Evolutionary conservation across 495 filamentous ascomycete genomes (phyloP), one percentile per base, ranked within the genome.

Genomic region (Annulohypoxylon maeteangense): DNA sequence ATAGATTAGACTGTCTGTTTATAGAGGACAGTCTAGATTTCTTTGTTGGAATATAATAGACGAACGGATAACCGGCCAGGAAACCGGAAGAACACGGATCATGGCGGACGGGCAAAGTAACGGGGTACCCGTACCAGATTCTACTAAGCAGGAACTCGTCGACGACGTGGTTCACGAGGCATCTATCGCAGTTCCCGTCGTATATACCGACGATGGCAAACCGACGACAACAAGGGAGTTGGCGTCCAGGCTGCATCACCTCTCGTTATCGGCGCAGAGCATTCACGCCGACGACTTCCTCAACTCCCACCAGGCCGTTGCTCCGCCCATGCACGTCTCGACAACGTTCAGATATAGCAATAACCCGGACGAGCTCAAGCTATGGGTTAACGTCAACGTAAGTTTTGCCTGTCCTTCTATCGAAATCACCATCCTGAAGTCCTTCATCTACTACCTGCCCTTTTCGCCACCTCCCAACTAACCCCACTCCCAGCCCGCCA

Each of bases 251-350:
- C 44, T 75, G 10, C 75, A 67, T 34, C 73, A 78, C 45, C 80
- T 87, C 63, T 85, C 84, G 1, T 76, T 88, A 47, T 81, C 92
- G 23, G 95, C 94, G 23, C 87, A 87, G 51, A 88, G 90, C n/a
- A 83, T 98, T 65, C 95, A 98, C 81, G 93, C 90, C 56, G 94
- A 97, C 70, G 93, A 97, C 81, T 82, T 80, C 68, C 83, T 95
- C 60, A 91, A 92, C 81, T 79, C 82, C 48, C 87, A 87, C 71
- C 82, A 86, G 44, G 92, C 94, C 75, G 91, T 98, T 44, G 92
- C 94, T 34, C 93, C 94, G 57, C 86, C 93, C 1, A 84, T 98
- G 70, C 94, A 97, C 78, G 85, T 95, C 70, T 90, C 93, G 47
- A 96, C 94, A 12, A 97, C 92, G 14, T 97, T 92, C 80, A 89